Base-by-base conservation (phyloP, 768 basidiomycete species). In the Serendipita vermifera region DNA sequence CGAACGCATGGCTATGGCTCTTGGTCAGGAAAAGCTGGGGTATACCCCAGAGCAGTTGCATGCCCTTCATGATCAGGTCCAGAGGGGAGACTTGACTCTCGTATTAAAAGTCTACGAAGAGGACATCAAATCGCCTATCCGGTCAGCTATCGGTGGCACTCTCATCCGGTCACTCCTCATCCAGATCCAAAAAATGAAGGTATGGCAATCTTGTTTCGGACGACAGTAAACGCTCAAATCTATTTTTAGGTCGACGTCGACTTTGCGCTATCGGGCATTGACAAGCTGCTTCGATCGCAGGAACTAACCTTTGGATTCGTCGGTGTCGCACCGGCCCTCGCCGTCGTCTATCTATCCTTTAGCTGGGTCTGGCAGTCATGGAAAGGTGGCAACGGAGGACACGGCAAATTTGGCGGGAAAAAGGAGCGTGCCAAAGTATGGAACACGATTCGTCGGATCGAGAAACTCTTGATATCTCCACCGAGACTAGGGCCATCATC, bases 241-340 rank as follows among this genome's bases (percentile, higher is more conserved):
- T 51, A 26, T 33, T n/a, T n/a, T 9, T 61, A 91, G 87, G 89
- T 93, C 58, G 94, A 97, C 67, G 81, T 96, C 55, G 87, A 93
- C 60, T 82, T 93, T 68, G 85, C 92, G 0, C 73, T 97, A 38
- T 73, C 81, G 6, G 93, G 93, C 4, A 92, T 98, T 61, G 94
- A 97, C 68, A 90, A 85, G 64, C 73, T 98, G 55, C 81, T 98
- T 60, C 89, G 85, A 61, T 93, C 89, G 1, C 92, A 96, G 69
- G 89, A 94, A 65, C 73, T 96, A 39, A 96, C 91, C 1, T 99
- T 99, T 63, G 94, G 87, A 3, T 97, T 97, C 64, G 91, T 97
- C 58, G 93, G 93, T 61, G 85, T 98, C 14, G 92, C 94, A 0
- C 94, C 94, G 6, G 83, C 86, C 0, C 69, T 97, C 48, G 78